Conservation (phyloP, 164 flowering plant genomes). For the Liquidambar formosana region DNA sequence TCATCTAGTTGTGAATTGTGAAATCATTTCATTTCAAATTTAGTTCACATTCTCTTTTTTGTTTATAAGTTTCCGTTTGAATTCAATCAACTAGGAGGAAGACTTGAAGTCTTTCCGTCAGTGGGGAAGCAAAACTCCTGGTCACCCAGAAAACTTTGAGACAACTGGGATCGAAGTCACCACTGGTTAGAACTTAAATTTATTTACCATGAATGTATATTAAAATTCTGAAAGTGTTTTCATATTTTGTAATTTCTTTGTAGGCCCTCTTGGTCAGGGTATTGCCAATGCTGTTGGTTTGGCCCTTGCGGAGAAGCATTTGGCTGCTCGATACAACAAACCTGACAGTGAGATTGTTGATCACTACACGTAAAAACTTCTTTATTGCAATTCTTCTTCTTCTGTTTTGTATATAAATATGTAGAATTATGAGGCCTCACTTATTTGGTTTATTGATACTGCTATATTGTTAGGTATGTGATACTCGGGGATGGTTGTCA, state of each 20-base stretch:
- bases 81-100: slow-evolving; percentile 53
- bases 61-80: too few relatives aligned
- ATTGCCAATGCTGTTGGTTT: slow-evolving; percentile 94
- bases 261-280: slow-evolving; percentile 99
- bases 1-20: too few relatives aligned
- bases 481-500: slow-evolving; percentile 98
- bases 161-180: slow-evolving; percentile 99
- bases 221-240: background rate
- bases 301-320: slow-evolving; percentile 97
- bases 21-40: too few relatives aligned
- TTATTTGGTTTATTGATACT: slow-evolving; percentile 1
- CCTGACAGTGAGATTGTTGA: slow-evolving; percentile 87
- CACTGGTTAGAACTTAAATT: slow-evolving; percentile 58
- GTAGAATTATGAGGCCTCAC: too few relatives aligned
- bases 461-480: slow-evolving; percentile 46
- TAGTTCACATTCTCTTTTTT: too few relatives aligned
- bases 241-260: background rate
- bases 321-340: slow-evolving; percentile 97
- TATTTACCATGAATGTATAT: background rate
- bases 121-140: slow-evolving; percentile 98
- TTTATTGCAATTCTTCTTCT: background rate
- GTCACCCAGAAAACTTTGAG: slow-evolving; percentile 99
- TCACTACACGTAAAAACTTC: slow-evolving; percentile 80
- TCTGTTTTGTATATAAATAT: too few relatives aligned
- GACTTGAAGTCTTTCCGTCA: slow-evolving; percentile 94